Evolutionary conservation across 2,329 filamentous ascomycete species (phyloP), one percentile per base, ranked within the genome.

Genomic region (Penicillium nordicum): DNA sequence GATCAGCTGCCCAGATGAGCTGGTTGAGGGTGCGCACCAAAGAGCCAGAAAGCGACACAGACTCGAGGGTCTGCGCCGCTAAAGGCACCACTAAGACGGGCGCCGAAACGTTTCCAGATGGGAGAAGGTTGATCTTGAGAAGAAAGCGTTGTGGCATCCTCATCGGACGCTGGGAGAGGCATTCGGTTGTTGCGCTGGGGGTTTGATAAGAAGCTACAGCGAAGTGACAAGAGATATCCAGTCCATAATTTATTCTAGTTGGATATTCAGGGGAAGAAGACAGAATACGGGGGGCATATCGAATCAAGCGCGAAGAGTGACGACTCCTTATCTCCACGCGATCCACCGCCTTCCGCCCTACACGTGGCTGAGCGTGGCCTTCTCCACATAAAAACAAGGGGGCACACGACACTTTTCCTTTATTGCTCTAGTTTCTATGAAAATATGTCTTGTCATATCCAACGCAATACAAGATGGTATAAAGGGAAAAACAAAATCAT

Each of bases 11-110:
- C 30, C 2, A 32, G 30, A 5, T 14, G 27, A 48, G 29, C 34
- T 37, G 61, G 75, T 65, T 5, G 18, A 23, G 29, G 32, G 18
- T 40, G 58, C 57, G 30, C 79, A 97, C 93, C 93, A 69, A 97
- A 95, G 2, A 97, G 80, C 92, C 92, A 97, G 69, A 97, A 97
- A 29, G 93, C 90, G 49, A 86, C 70, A 54, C 90, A 81, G 16
- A 96, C 89, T 49, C 87, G 80, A 1, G 82, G 81, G 67, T 95
- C 86, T 46, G 86, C 83, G 56, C 87, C 87, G 30, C 81, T 81
- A 55, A 94, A 85, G 44, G 88, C 67, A 21, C 81, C 77, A 48
- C 76, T 78, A 27, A 94, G 68, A 36, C 89, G 85, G 27, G 87
- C 84, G 57, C 81, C 80, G 73, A 90, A 93, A 55, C 84, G 73